A percentile compares a stretch with the other conserved stretches of the same genome.
phyloP scores from a whole-genome alignment of 2,329 filamentous ascomycete genomes.

The Hortaea sp. region DNA sequence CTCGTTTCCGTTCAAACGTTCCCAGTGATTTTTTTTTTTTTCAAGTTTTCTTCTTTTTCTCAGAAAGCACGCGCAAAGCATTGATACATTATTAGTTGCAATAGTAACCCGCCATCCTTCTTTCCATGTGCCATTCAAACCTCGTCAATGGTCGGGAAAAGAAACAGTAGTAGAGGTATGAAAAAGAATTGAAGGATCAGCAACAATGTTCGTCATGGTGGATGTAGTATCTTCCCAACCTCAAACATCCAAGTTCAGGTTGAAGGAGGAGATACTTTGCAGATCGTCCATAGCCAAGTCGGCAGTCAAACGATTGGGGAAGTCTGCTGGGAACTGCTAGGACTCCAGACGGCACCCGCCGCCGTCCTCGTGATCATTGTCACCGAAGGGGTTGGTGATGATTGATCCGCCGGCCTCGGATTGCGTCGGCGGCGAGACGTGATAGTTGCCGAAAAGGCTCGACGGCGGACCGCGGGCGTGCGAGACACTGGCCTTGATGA shows the following conservation, averaged over 20 bases:
- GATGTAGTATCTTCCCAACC: no score
- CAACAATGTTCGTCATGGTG: no score
- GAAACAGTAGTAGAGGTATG: no score
- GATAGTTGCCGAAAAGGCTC: neutral
- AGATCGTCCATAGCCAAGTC: neutral
- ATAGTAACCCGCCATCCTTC: no score
- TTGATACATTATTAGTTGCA: no score
- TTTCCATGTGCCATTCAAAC: no score
- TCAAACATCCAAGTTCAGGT: neutral
- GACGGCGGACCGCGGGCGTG: neutral
- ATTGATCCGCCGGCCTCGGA: neutral
- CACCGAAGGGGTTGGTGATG: neutral
- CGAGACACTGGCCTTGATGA: neutral
- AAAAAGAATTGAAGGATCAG: no score
- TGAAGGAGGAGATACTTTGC: neutral
- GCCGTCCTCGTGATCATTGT: neutral
- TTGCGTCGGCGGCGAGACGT: neutral
- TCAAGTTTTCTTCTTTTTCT: no score
- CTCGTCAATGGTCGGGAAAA: no score
- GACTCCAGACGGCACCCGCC: neutral
- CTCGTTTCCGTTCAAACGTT: no score
- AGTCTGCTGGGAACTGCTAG: neutral
- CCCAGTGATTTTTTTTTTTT: no score
- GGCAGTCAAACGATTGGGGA: neutral
- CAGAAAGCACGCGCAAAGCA: no score